Evolutionary conservation across 768 basidiomycete species (phyloP).

Genomic region (Rhizopogon roseolus): DNA sequence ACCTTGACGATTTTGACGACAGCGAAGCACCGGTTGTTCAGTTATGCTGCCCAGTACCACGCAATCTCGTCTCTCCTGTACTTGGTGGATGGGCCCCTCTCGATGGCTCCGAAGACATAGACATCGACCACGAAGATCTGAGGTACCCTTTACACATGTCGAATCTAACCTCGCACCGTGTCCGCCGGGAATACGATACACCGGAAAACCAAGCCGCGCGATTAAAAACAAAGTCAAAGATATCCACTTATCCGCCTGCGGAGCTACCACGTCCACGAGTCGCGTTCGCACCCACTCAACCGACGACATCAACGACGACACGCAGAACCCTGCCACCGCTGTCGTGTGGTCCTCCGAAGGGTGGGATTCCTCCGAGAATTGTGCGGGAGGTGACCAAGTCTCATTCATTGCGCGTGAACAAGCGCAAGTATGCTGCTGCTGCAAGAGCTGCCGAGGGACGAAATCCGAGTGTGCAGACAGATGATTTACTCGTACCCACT

Average conservation of each 20-base stretch:
- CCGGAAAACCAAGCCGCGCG: background rate
- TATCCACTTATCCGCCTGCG: background rate
- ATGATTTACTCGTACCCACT: too few relatives aligned
- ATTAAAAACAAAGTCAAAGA: background rate
- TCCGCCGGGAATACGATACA: background rate
- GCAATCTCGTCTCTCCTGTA: constrained; percentile 4
- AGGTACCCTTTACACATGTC: constrained; percentile 7
- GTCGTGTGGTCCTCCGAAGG: constrained; percentile 15
- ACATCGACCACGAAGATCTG: constrained; percentile 10
- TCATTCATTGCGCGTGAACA: constrained; percentile 15
- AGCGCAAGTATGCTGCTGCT: constrained; percentile 12
- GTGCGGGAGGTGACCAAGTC: constrained; percentile 26
- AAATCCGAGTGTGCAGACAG: constrained; percentile 24
- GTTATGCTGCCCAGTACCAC: too few relatives aligned
- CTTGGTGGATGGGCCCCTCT: constrained; percentile 24
- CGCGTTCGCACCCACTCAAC: constrained; percentile 3
- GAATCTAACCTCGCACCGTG: background rate
- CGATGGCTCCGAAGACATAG: constrained; percentile 18
- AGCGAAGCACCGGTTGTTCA: background rate
- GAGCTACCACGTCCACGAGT: constrained; percentile 1
- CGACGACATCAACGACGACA: background rate
- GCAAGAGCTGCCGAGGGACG: constrained; percentile 3
- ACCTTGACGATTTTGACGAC: background rate
- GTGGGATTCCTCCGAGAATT: constrained; percentile 25
- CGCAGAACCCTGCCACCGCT: constrained; percentile 3